Evolutionary conservation across 1,284 basidiomycete species (phyloP).

Genomic region (Sanghuangporus baumii): DNA sequence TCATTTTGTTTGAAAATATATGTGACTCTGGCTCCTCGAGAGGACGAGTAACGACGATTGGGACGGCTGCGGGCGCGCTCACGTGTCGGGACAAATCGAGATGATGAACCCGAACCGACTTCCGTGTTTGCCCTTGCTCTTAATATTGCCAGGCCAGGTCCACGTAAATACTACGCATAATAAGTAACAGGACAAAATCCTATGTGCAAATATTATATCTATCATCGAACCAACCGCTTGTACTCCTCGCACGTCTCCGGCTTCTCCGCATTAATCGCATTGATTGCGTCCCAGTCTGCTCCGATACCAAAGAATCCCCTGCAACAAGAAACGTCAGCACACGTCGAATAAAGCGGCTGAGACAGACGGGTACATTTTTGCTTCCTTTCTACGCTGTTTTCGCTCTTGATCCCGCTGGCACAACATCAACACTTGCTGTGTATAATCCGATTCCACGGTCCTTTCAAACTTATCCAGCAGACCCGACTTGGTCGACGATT

Average conservation of each 20-base stretch:
- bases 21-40: neutral
- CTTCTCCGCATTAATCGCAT: constrained; percentile 56
- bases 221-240: constrained; percentile 37
- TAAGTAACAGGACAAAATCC: neutral
- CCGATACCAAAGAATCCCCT: constrained; percentile 82
- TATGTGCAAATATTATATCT: constrained; percentile 22
- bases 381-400: constrained; percentile 63
- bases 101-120: neutral
- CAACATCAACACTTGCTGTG: constrained; percentile 59
- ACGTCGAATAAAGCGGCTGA: neutral
- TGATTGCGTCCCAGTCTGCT: constrained; percentile 84
- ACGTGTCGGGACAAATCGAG: constrained; percentile 5
- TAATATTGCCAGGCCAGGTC: neutral
- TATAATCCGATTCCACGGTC: constrained; percentile 67
- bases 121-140: neutral
- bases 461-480: constrained; percentile 52
- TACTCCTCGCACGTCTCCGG: constrained; percentile 74
- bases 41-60: neutral
- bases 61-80: neutral
- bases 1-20: neutral
- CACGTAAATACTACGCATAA: constrained; percentile 3
- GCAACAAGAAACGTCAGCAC: neutral
- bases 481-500: constrained; percentile 37
- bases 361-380: constrained; percentile 39
- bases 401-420: constrained; percentile 64